phyloP scores from a whole-genome alignment of 2,329 filamentous ascomycete species.

The Aspergillus niger region DNA sequence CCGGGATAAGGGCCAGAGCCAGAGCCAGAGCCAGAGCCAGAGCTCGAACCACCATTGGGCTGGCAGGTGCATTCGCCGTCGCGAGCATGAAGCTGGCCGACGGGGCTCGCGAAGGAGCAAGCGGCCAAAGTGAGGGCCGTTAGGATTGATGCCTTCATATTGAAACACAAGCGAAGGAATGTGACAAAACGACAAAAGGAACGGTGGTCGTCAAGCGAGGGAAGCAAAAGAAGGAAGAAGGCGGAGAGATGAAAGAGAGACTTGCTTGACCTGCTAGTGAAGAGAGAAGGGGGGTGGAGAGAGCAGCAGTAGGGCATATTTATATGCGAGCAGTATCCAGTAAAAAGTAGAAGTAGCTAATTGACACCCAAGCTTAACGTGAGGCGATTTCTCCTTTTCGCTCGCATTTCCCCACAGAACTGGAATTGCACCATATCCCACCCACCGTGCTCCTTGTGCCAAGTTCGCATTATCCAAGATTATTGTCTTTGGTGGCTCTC shows the following conservation, averaged over 20 bases:
- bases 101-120: conserved; percentile 18
- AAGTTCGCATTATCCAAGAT: conserved; percentile 12
- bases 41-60: not conserved
- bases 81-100: conserved; percentile 13
- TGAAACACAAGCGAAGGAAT: conserved; percentile 13
- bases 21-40: not conserved
- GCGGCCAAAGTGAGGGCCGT: conserved; percentile 21
- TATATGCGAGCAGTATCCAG: not conserved
- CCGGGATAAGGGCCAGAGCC: too few species aligned
- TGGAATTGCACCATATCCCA: too few species aligned
- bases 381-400: not conserved
- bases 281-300: not conserved
- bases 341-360: too few species aligned
- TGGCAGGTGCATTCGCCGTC: conserved; percentile 17
- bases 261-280: not conserved
- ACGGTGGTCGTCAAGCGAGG: conserved; percentile 12
- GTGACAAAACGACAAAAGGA: conserved; percentile 8
- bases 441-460: not conserved
- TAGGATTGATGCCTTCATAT: conserved; percentile 22
- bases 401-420: too few species aligned
- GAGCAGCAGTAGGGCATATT: conserved; percentile 1
- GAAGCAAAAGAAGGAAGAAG: conserved; percentile 6
- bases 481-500: conserved; percentile 5
- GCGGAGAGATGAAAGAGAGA: not conserved
- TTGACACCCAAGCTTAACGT: not conserved